A percentile compares a stretch with the other conserved stretches of the same genome.
phyloP scores from a whole-genome alignment of 2,329 filamentous ascomycete genomes.

The Colletotrichum destructivum region DNA sequence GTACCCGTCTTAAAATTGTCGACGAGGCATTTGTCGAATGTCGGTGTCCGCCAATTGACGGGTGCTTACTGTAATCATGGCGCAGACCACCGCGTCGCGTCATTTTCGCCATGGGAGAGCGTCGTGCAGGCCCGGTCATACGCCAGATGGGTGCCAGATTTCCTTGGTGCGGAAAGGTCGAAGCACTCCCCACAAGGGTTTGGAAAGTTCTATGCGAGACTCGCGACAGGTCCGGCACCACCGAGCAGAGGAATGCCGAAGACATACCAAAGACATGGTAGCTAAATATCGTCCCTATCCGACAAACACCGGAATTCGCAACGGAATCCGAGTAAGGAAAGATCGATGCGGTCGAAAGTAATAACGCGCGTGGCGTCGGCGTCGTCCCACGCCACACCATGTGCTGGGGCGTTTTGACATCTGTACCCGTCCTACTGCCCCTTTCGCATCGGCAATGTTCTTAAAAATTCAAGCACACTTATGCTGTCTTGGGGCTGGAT shows the following conservation, averaged over 20 bases:
- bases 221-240: not conserved
- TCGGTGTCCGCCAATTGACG: slow-evolving; percentile 60
- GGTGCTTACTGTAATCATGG: slow-evolving; percentile 62
- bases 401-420: not conserved
- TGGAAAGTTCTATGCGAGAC: not conserved
- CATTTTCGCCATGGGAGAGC: slow-evolving; percentile 58
- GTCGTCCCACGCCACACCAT: no score
- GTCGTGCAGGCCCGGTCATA: slow-evolving; percentile 65
- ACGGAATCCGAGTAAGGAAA: not conserved
- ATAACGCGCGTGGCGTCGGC: not conserved
- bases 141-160: slow-evolving; percentile 64
- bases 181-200: slow-evolving; percentile 46
- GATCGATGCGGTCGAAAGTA: not conserved
- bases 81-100: slow-evolving; percentile 56
- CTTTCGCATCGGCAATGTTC: no score
- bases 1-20: slow-evolving; percentile 55
- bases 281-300: fast-evolving
- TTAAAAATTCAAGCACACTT: no score
- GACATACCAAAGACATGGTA: not conserved
- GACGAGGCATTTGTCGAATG: slow-evolving; percentile 47
- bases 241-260: not conserved
- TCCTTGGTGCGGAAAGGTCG: slow-evolving; percentile 63
- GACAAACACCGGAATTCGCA: no score
- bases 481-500: no score
- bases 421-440: not conserved